Evolutionary conservation across 2,329 filamentous ascomycete genomes (phyloP).

Genomic region (Exserohilum turcica): DNA sequence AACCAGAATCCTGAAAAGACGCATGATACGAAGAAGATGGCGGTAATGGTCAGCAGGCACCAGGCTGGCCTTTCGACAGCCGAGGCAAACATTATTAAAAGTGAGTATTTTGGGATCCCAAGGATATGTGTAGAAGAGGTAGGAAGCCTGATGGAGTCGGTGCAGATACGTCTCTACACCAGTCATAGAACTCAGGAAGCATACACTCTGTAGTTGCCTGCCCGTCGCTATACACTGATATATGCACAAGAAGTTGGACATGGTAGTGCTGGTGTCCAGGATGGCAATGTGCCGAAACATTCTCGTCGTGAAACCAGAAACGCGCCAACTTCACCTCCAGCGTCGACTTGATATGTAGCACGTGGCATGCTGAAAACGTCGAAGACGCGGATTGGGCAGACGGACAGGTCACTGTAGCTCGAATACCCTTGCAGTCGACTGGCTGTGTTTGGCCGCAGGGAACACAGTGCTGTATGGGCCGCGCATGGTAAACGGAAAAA

Average conservation of each 20-base stretch:
- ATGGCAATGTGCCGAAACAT: constrained; percentile 30
- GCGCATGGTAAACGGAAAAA: neutral
- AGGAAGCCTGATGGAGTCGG: neutral
- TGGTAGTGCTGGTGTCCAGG: constrained; percentile 4
- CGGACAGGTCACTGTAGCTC: no score
- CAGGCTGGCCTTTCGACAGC: constrained; percentile 29
- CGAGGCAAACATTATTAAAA: constrained; percentile 38
- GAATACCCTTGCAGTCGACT: neutral
- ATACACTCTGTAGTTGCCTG: neutral
- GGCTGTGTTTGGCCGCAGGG: no score
- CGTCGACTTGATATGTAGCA: neutral
- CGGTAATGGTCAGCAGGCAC: constrained; percentile 28
- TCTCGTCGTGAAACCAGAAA: constrained; percentile 27
- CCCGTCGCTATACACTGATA: constrained; percentile 11
- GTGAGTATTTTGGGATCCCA: constrained; percentile 12
- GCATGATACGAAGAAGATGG: constrained; percentile 23
- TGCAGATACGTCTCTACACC: constrained; percentile 17
- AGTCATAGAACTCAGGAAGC: neutral
- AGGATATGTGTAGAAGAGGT: constrained; percentile 7
- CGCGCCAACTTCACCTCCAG: constrained; percentile 6
- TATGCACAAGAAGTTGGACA: constrained; percentile 13
- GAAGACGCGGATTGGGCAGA: neutral
- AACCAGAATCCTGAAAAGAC: constrained; percentile 23
- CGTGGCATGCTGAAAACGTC: constrained; percentile 1
- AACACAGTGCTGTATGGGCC: no score